Conservation (phyloP, 352 stramenopile species). For the Pythium brachiatum region DNA sequence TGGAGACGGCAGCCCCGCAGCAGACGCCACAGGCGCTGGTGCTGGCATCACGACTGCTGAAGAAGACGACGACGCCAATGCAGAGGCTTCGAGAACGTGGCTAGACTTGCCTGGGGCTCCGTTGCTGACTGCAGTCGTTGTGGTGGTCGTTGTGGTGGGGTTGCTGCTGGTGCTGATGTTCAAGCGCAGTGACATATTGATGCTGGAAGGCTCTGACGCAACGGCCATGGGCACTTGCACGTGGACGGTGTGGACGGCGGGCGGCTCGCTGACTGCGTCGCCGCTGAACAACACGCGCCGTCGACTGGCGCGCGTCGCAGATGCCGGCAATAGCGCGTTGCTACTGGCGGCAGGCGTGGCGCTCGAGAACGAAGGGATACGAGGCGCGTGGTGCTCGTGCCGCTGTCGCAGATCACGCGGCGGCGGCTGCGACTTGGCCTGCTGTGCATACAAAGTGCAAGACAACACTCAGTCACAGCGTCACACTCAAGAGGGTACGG, state of each 20-base stretch:
- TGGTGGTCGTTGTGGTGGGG: neutral
- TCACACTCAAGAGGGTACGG: neutral
- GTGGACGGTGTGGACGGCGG: constrained; percentile 23
- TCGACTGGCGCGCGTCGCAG: neutral
- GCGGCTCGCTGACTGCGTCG: neutral
- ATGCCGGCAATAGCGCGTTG: neutral
- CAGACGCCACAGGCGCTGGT: constrained; percentile 5
- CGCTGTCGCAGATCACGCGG: neutral
- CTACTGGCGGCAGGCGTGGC: too few species aligned
- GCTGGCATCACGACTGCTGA: constrained; percentile 6
- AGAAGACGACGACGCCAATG: neutral
- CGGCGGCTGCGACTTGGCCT: neutral
- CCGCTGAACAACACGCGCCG: constrained; percentile 3
- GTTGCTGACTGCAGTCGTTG: neutral
- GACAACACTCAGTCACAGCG: too few species aligned
- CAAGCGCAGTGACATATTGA: constrained; percentile 23
- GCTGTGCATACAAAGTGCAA: neutral
- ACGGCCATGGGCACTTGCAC: constrained; percentile 21
- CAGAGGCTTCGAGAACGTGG: neutral
- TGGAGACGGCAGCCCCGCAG: constrained; percentile 9
- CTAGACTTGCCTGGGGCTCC: neutral
- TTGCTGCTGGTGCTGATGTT: constrained; percentile 17
- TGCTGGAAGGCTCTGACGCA: constrained; percentile 7
- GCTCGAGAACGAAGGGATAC: too few species aligned
- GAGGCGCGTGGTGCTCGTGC: neutral